Conservation (phyloP, 148 eudicot genomes). For the Silene latifolia region DNA sequence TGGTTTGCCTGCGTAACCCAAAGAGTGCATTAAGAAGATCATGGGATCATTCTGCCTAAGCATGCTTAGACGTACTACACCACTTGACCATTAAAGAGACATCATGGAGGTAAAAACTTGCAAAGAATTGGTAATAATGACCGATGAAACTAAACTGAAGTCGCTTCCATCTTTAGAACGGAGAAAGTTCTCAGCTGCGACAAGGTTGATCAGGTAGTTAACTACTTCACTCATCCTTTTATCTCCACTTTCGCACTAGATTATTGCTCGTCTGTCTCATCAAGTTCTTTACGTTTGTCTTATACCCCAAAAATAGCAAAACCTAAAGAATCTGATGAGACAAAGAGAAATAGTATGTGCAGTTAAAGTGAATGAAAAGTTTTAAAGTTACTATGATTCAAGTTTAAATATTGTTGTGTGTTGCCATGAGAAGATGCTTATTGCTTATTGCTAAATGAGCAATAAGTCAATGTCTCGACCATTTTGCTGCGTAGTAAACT, state of each 20-base stretch:
- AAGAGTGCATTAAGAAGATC: neutral
- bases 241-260: neutral
- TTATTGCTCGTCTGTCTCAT: neutral
- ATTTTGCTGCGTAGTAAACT: no score
- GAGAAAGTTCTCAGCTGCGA: conserved; percentile 39
- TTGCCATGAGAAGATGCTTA: no score
- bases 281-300: no score
- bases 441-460: no score
- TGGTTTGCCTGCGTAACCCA: neutral
- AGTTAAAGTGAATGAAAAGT: no score
- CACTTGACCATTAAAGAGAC: no score
- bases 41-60: neutral
- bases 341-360: no score
- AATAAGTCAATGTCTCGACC: no score
- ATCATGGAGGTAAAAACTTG: neutral
- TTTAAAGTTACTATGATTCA: no score
- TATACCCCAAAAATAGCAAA: no score
- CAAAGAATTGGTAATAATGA: conserved; percentile 5
- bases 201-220: conserved; percentile 33
- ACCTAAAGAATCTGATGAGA: no score
- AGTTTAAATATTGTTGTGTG: no score
- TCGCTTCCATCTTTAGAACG: conserved; percentile 33
- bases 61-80: neutral
- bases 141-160: conserved; percentile 3
- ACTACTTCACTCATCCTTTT: neutral